Percentiles rank a stretch among this genome's conserved stretches.
phyloP scores from a whole-genome alignment of 192 early-diverging fungal species.

The Funneliformis geosporum region DNA sequence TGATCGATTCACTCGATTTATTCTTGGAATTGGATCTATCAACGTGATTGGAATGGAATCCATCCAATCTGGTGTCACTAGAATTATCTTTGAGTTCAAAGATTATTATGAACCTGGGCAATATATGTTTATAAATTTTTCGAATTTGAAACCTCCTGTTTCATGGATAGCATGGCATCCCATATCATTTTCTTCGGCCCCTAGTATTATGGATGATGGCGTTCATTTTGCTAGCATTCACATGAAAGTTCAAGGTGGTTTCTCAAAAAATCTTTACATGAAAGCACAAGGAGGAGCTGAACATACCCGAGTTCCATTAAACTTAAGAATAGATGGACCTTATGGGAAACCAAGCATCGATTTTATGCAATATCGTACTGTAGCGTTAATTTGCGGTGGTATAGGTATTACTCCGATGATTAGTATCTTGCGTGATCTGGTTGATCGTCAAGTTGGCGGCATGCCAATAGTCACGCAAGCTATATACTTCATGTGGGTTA shows the following conservation, averaged over 20 bases:
- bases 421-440: constrained; percentile 40
- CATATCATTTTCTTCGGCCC: constrained; percentile 24
- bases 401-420: constrained; percentile 49
- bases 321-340: constrained; percentile 44
- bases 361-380: constrained; percentile 36
- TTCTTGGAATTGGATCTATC: constrained; percentile 27
- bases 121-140: constrained; percentile 46
- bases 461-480: constrained; percentile 36
- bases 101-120: constrained; percentile 41
- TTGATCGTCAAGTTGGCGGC: constrained; percentile 37
- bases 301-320: neutral
- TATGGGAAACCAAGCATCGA: constrained; percentile 42
- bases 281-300: neutral
- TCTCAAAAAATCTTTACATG: constrained; percentile 34
- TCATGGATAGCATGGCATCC: constrained; percentile 23
- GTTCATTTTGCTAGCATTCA: constrained; percentile 28
- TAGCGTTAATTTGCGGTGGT: constrained; percentile 38
- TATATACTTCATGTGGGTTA: constrained; percentile 46
- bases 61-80: constrained; percentile 4
- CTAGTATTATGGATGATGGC: constrained; percentile 4
- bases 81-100: constrained; percentile 31
- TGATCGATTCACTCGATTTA: constrained; percentile 40
- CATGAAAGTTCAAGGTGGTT: constrained; percentile 42
- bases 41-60: constrained; percentile 23
- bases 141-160: constrained; percentile 4